A percentile compares a stretch with the other conserved stretches of the same genome.
Evolutionary conservation across 139 green algal species (phyloP).

Genomic region (Limnomonas spitsbergensis): DNA sequence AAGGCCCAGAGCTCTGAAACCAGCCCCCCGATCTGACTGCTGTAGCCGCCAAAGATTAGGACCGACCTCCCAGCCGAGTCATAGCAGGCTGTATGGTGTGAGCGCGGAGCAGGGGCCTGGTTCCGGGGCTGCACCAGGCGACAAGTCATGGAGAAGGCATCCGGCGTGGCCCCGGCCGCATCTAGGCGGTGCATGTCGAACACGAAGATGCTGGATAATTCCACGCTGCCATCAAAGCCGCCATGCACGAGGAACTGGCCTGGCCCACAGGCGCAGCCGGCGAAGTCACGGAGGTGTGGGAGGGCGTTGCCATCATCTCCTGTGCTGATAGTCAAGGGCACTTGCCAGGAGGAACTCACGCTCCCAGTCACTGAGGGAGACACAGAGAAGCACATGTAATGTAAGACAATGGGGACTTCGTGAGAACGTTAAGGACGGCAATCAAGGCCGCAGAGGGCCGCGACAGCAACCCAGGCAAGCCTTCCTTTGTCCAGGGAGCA

Average conservation of each 20-base stretch:
- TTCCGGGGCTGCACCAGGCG: neutral
- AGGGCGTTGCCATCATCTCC: neutral
- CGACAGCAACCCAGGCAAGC: no score
- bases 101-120: conserved; percentile 19
- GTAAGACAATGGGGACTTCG: no score
- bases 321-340: neutral
- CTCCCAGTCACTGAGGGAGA: neutral
- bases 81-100: conserved; percentile 35
- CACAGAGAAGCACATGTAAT: no score
- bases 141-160: neutral
- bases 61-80: conserved; percentile 23
- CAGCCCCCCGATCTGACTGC: conserved; percentile 3
- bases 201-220: neutral
- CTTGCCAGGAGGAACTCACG: neutral
- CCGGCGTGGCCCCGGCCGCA: neutral
- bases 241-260: neutral
- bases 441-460: no score
- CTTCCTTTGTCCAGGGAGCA: no score
- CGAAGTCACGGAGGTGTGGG: neutral
- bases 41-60: conserved; percentile 49
- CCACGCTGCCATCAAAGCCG: neutral
- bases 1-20: conserved; percentile 49
- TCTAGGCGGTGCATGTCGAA: neutral
- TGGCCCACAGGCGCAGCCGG: conserved; percentile 1
- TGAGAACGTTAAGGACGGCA: no score